phyloP scores from a whole-genome alignment of 2,329 filamentous ascomycete species.

The Zymoseptoria tritici region DNA sequence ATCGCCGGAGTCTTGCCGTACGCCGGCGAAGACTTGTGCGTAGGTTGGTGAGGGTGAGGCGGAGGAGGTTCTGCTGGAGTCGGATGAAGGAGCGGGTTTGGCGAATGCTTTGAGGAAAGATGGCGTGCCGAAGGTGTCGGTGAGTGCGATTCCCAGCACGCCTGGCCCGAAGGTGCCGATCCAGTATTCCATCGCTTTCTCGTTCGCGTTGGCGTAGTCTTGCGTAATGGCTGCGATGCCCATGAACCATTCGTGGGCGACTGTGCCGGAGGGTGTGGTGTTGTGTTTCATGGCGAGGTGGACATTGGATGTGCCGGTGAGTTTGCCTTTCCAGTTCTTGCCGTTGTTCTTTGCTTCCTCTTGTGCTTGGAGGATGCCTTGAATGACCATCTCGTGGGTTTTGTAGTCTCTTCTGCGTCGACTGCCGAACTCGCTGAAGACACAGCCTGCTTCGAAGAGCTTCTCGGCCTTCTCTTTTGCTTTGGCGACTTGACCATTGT shows the following conservation, averaged over 20 bases:
- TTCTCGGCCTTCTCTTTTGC: slow-evolving; percentile 73
- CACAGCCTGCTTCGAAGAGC: slow-evolving; percentile 73
- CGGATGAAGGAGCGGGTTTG: slow-evolving; percentile 46
- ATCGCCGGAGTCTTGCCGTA: slow-evolving; percentile 86
- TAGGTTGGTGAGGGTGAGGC: slow-evolving; percentile 48
- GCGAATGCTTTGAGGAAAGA: slow-evolving; percentile 81
- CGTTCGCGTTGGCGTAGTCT: slow-evolving; percentile 77
- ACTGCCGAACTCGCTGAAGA: slow-evolving; percentile 90
- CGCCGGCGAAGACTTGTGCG: slow-evolving; percentile 72
- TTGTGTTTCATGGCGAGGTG: slow-evolving; percentile 92
- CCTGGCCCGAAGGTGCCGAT: slow-evolving; percentile 81
- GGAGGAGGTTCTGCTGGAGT: slow-evolving; percentile 13
- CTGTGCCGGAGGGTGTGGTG: slow-evolving; percentile 76
- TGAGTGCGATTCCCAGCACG: slow-evolving; percentile 69
- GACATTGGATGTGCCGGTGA: slow-evolving; percentile 90
- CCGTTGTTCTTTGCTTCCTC: slow-evolving; percentile 53
- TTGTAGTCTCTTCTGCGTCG: slow-evolving; percentile 85
- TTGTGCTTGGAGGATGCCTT: slow-evolving; percentile 72
- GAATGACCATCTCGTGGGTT: slow-evolving; percentile 86
- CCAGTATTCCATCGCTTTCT: slow-evolving; percentile 81
- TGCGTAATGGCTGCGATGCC: slow-evolving; percentile 85
- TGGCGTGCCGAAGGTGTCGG: slow-evolving; percentile 91
- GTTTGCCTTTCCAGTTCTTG: slow-evolving; percentile 60
- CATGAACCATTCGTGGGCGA: slow-evolving; percentile 99
- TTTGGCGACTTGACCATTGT: slow-evolving; percentile 77